Percentiles rank a stretch among this genome's conserved stretches.
Conservation (phyloP, 306 rosid genomes). For the Mimosa pudica region DNA sequence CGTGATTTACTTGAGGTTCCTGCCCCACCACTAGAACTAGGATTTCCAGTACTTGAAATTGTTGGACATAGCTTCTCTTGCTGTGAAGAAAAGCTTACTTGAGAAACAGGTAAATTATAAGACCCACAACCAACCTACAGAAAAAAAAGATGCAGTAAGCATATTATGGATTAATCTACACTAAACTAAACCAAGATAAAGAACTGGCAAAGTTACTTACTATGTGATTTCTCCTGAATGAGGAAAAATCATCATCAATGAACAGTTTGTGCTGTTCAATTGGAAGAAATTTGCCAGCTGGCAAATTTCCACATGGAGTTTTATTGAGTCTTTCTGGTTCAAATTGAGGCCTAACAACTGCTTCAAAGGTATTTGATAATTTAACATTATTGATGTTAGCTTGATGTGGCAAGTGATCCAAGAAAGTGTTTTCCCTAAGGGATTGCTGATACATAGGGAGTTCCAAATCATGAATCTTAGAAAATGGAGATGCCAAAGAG, state of each 20-base stretch:
- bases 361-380: slow-evolving; percentile 53
- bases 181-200: neutral
- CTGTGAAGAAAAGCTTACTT: slow-evolving; percentile 46
- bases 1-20: slow-evolving; percentile 57
- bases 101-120: slow-evolving; percentile 44
- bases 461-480: slow-evolving; percentile 41
- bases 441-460: slow-evolving; percentile 55
- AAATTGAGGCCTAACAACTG: slow-evolving; percentile 48
- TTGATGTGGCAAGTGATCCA: slow-evolving; percentile 45
- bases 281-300: slow-evolving; percentile 40
- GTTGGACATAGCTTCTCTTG: slow-evolving; percentile 56
- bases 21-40: slow-evolving; percentile 43
- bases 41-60: slow-evolving; percentile 35
- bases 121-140: slow-evolving; percentile 46
- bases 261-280: slow-evolving; percentile 44
- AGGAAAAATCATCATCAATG: slow-evolving; percentile 33
- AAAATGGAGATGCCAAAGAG: slow-evolving; percentile 35
- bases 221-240: slow-evolving; percentile 39
- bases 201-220: slow-evolving; percentile 41
- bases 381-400: slow-evolving; percentile 43
- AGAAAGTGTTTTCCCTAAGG: slow-evolving; percentile 39
- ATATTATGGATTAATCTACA: neutral
- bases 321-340: slow-evolving; percentile 36
- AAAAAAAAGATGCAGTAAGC: slow-evolving; percentile 10
- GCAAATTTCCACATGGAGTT: slow-evolving; percentile 31